A percentile compares a stretch with the other conserved stretches of the same genome.
These are phyloP conservation scores for Alternaria metachromatica DNA, from an alignment of 2,329 filamentous ascomycete genomes.

Conservation along the genomic window DNA sequence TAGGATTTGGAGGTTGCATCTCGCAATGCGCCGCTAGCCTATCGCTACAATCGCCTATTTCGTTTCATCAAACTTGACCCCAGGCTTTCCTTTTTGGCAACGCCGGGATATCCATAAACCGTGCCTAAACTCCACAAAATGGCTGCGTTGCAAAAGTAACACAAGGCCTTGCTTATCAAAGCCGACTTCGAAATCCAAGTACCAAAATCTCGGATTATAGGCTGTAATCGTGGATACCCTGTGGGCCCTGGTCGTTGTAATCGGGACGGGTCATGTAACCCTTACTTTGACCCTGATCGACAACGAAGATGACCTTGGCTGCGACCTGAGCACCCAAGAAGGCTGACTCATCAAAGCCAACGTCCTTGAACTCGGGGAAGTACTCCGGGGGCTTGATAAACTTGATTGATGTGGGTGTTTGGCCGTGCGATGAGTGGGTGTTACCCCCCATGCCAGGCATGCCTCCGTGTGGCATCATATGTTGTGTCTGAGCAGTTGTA, in stretches of 20 bases:
- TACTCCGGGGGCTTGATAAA: conserved; percentile 79
- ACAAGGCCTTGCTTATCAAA: neutral
- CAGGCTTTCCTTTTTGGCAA: conserved; percentile 17
- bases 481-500: conserved; percentile 71
- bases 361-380: conserved; percentile 85
- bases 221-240: conserved; percentile 66
- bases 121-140: conserved; percentile 24
- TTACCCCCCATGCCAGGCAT: conserved; percentile 53
- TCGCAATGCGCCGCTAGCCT: conserved; percentile 21
- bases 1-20: neutral
- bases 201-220: conserved; percentile 24
- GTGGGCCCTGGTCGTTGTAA: conserved; percentile 71
- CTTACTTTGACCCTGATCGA: conserved; percentile 70
- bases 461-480: conserved; percentile 52
- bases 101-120: conserved; percentile 29
- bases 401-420: conserved; percentile 86
- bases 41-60: conserved; percentile 1
- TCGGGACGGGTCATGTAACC: conserved; percentile 73
- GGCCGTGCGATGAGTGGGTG: conserved; percentile 68
- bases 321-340: conserved; percentile 90
- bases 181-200: neutral
- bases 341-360: conserved; percentile 77
- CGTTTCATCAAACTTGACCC: conserved; percentile 1
- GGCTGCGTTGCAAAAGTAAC: conserved; percentile 10
- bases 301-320: conserved; percentile 74